These are phyloP conservation scores for Cupressus sempervirens DNA, from an alignment of 75 land plant genomes.

Conservation along the genomic window DNA sequence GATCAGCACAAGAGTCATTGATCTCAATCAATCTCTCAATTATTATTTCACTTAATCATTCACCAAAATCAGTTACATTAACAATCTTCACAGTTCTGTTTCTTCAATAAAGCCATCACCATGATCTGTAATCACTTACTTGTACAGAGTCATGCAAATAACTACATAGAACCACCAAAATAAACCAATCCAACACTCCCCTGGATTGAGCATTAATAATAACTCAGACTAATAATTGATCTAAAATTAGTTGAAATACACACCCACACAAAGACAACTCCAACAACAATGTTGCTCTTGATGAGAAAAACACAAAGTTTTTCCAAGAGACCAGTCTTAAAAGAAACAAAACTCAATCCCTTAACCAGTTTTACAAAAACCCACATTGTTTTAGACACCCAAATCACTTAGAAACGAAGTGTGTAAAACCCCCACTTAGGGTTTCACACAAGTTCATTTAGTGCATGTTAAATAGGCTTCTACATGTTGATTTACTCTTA, in stretches of 20 bases:
- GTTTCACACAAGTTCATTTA: no score
- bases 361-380: background rate
- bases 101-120: background rate
- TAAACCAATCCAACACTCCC: background rate
- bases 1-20: background rate
- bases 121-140: background rate
- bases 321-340: background rate
- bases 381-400: background rate
- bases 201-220: background rate
- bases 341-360: background rate
- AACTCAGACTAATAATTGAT: background rate
- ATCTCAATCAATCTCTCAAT: background rate
- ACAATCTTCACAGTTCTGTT: background rate
- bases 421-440: background rate
- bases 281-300: background rate
- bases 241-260: background rate
- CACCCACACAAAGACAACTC: background rate
- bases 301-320: background rate
- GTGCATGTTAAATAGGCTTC: background rate
- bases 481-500: background rate
- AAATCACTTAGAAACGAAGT: background rate
- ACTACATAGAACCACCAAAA: background rate
- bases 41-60: background rate
- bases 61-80: background rate
- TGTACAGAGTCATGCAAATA: background rate